These are phyloP conservation scores for Aaosphaeria pasadenensis DNA, from an alignment of 2,329 filamentous ascomycete genomes.

Conservation along the genomic window DNA sequence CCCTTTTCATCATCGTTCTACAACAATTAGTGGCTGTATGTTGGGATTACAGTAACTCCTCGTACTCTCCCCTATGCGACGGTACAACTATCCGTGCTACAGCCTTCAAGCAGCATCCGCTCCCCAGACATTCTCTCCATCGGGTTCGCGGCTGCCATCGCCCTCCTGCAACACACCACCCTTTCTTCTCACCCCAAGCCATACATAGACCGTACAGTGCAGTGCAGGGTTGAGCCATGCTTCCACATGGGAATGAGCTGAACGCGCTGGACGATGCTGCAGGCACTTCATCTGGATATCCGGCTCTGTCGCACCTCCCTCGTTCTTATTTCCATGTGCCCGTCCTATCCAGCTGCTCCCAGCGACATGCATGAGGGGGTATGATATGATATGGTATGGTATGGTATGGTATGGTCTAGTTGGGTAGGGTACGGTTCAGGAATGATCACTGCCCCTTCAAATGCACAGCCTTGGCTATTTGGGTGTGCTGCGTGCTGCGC, in stretches of 20 bases:
- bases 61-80: no score
- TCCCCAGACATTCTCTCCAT: neutral
- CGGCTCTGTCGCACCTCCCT: conserved; percentile 6
- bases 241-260: conserved; percentile 2
- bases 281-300: conserved; percentile 14
- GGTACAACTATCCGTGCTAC: no score
- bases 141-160: neutral
- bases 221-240: neutral
- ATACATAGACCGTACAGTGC: neutral
- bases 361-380: neutral
- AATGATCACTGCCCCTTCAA: neutral
- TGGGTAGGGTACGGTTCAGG: no score
- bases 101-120: neutral
- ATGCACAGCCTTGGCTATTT: neutral
- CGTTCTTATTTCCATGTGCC: neutral
- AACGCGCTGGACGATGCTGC: conserved; percentile 5
- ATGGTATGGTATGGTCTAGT: neutral
- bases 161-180: neutral
- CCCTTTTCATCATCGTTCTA: no score
- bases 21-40: no score
- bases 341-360: neutral
- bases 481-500: neutral
- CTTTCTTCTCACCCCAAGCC: neutral
- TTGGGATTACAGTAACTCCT: no score
- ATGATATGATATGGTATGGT: neutral